Base-by-base conservation (phyloP, 192 early-diverging fungal species). In the Coemansia sp. region DNA sequence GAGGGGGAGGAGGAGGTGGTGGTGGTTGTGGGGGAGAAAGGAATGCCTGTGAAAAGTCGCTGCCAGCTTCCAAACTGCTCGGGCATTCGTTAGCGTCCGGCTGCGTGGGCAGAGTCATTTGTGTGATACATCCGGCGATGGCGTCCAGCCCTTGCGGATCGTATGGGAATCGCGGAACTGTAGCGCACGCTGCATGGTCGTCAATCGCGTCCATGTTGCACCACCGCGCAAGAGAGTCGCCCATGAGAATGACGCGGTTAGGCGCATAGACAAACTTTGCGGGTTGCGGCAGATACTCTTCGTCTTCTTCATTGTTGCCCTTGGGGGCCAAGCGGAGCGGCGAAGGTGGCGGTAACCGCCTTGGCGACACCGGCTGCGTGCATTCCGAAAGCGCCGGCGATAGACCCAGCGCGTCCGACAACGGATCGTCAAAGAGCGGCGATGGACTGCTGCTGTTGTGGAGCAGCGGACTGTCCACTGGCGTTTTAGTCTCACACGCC, bases 21-120 rank as follows among this genome's bases (percentile, higher is more conserved):
- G n/a, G n/a, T n/a, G n/a, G n/a, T n/a, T n/a, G n/a, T n/a, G 15
- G 20, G 38, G 67, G 69, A 11, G 76, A 65, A 9, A 79, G 50
- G 55, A 79, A 73, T 0, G 52, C 32, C 45, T 70, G 76, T 50
- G 76, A 79, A 53, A 73, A 73, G 36, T 79, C 76, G 63, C 67
- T 73, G 67, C 11, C 52, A 15, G n/a, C 41, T 9, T 43, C 49
- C 6, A 66, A 6, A 14, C 40, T 40, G 29, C 56, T 52, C 22
- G 49, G 23, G 8, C 20, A 25, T 29, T 52, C 49, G 22, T 52
- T 52, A 0, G 49, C 56, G 43, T 73, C 70, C 9, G 71, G 72
- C 53, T 67, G 71, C 29, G 76, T 71, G 15, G 63, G 64, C n/a
- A 43, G 38, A 17, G 76, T 70, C 46, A 61, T 41, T 58, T 73